A percentile compares a stretch with the other conserved stretches of the same genome.
These are phyloP conservation scores for Thermoascus crustaceus DNA, from an alignment of 2,329 filamentous ascomycete genomes.

Conservation along the genomic window DNA sequence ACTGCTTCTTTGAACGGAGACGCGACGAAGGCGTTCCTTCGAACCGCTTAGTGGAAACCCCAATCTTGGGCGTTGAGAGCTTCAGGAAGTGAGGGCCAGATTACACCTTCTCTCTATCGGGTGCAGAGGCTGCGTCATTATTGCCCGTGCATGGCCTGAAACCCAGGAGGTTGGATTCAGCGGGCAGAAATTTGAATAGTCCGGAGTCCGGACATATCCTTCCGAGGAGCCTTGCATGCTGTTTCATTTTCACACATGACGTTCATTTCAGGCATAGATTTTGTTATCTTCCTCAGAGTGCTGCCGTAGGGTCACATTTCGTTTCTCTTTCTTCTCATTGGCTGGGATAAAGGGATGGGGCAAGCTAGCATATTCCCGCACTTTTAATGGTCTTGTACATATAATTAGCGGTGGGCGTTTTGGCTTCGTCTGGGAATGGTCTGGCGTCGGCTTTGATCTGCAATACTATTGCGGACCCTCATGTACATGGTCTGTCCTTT, in stretches of 20 bases:
- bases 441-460: neutral
- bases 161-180: neutral
- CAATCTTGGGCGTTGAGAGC: constrained; percentile 53
- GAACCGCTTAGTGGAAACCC: constrained; percentile 53
- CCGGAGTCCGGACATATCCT: no score
- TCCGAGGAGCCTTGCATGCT: no score
- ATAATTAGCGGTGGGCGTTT: neutral
- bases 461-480: neutral
- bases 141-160: neutral
- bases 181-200: no score
- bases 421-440: neutral
- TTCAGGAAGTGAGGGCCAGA: constrained; percentile 40
- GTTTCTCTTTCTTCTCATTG: neutral
- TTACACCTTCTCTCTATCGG: neutral
- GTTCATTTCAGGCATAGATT: no score
- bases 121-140: neutral
- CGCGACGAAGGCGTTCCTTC: constrained; percentile 54
- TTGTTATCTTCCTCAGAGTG: no score
- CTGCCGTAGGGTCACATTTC: no score
- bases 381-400: constrained; percentile 1
- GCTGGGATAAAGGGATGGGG: neutral
- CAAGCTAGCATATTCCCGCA: neutral
- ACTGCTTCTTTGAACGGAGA: constrained; percentile 55
- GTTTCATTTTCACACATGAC: no score
- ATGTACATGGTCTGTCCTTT: neutral